These are phyloP conservation scores for Gomphus bonarii DNA, from an alignment of 1,284 basidiomycete genomes.

Conservation along the genomic window DNA sequence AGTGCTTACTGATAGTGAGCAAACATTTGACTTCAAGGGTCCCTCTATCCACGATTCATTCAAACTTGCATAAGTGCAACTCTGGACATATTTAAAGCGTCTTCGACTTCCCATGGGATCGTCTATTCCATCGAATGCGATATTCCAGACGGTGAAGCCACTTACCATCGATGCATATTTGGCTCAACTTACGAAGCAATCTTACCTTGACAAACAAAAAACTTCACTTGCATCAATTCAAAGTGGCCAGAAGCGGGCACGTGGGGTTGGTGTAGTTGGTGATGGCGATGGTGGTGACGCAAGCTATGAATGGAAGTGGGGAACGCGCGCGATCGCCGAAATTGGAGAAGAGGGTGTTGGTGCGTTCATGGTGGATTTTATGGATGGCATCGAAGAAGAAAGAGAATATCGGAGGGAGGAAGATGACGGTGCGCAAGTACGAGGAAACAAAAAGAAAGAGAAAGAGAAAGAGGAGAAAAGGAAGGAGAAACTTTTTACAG, in stretches of 20 bases:
- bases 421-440: background rate
- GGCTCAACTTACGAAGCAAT: slow-evolving; percentile 44
- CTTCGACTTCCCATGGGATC: slow-evolving; percentile 47
- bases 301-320: slow-evolving; percentile 71
- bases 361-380: slow-evolving; percentile 63
- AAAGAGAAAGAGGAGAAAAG: background rate
- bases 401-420: background rate
- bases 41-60: background rate
- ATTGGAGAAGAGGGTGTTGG: slow-evolving; percentile 59
- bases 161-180: slow-evolving; percentile 49
- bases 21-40: background rate
- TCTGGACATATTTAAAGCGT: slow-evolving; percentile 50
- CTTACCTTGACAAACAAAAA: slow-evolving; percentile 47
- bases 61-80: slow-evolving; percentile 33
- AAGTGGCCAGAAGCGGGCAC: slow-evolving; percentile 35
- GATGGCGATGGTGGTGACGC: slow-evolving; percentile 38
- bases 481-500: slow-evolving; percentile 5
- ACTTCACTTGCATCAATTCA: slow-evolving; percentile 2
- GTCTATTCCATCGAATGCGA: slow-evolving; percentile 36
- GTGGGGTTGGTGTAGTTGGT: slow-evolving; percentile 28
- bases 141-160: slow-evolving; percentile 19
- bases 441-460: background rate
- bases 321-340: slow-evolving; percentile 58
- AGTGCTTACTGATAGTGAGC: slow-evolving; percentile 54
- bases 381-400: slow-evolving; percentile 27